Conservation (phyloP, 202 grass and related monocot species). For the Tripidium arundinaceum region DNA sequence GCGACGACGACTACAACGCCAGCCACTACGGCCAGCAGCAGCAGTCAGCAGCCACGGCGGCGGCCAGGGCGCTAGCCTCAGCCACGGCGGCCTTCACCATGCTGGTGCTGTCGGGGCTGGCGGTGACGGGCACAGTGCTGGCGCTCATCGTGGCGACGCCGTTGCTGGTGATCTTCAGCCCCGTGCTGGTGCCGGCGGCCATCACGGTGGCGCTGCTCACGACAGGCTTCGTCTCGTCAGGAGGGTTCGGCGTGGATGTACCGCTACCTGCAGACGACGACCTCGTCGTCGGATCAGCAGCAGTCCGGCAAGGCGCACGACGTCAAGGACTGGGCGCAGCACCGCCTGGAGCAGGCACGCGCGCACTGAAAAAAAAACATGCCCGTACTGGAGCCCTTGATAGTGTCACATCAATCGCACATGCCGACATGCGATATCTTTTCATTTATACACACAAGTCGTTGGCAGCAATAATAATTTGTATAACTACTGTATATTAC, state of each 20-base stretch:
- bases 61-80: constrained; percentile 28
- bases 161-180: constrained; percentile 80
- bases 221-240: constrained; percentile 55
- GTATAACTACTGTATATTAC: too few relatives aligned
- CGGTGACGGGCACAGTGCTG: constrained; percentile 53
- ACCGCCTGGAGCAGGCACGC: neutral
- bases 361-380: neutral
- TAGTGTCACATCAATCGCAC: too few relatives aligned
- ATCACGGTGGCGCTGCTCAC: constrained; percentile 43
- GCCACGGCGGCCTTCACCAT: constrained; percentile 32
- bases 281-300: neutral
- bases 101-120: constrained; percentile 65
- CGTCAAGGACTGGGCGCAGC: neutral
- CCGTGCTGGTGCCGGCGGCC: constrained; percentile 67
- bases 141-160: constrained; percentile 68
- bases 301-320: constrained; percentile 38
- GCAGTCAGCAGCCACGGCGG: constrained; percentile 7
- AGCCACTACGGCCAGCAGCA: neutral
- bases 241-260: constrained; percentile 83
- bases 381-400: too few relatives aligned
- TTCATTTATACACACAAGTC: too few relatives aligned
- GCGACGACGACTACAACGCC: constrained; percentile 14
- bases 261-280: constrained; percentile 38
- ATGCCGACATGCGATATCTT: too few relatives aligned
- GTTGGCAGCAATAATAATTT: neutral